Evolutionary conservation across 75 land plant species (phyloP), one percentile per base, ranked within the genome.

Genomic region (Ceratopteris richardii): DNA sequence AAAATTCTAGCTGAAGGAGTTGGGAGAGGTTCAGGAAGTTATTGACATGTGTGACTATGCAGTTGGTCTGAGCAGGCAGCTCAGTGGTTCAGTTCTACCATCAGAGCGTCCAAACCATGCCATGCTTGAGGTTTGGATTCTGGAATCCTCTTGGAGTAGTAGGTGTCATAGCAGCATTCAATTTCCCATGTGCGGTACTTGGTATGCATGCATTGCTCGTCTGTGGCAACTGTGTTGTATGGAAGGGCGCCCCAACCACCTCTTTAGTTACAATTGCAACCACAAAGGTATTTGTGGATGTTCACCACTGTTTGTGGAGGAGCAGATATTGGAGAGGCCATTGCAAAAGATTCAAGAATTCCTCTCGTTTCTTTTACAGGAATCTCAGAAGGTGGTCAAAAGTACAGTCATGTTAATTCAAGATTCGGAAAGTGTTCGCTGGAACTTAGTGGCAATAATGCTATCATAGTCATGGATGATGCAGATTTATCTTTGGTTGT

Each of bases 151-250:
- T 91, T 31, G 97, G 97, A 42, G 63, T 91, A 41, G 97, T 91
- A 16, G 97, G 97, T 48, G 93, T 91, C 6, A 91, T 91, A 30
- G 84, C 88, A 21, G 88, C 97, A 43, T 90, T 91, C 74, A 91
- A 91, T 56, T 91, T 91, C 60, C 97, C 97, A 6, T 87, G 94
- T 75, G 97, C 97, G 69, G 97, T 91, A 51, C 93, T 91, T 70
- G 97, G 97, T 91, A 92, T 85, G 97, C 97, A 0, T 92, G 97
- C 73, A 73, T 88, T 66, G 97, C 97, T 7, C 74, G 97, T 88
- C 18, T 88, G 95, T 76, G 97, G 97, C 44, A 92, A 82, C 48
- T 88, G 95, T 56, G 95, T 92, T 61, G 86, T 92, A 37, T 92
- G 97, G 97, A 91, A 91, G 67, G 97, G 97, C 30, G 85, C 97